Evolutionary conservation across 2,329 filamentous ascomycete species (phyloP).

Genomic region (Fusarium solani-melongenae): DNA sequence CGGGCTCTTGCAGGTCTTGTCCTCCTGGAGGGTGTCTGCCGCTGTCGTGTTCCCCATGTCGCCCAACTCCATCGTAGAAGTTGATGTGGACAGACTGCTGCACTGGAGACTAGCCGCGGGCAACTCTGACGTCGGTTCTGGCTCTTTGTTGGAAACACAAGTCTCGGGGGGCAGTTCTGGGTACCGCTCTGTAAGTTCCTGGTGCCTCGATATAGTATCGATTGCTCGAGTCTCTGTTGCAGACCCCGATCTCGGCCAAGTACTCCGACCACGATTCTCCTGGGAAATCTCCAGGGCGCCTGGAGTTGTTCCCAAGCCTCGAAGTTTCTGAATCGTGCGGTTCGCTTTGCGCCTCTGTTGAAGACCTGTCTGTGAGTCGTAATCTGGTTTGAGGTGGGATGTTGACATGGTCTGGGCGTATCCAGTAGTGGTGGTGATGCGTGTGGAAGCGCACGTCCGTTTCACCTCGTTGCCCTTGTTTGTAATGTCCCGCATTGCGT

Average conservation of each 20-base stretch:
- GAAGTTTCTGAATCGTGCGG: conserved; percentile 38
- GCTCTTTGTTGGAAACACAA: conserved; percentile 6
- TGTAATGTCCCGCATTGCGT: conserved; percentile 34
- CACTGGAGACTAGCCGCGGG: conserved; percentile 2
- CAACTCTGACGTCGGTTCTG: not conserved
- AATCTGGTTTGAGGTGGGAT: conserved; percentile 17
- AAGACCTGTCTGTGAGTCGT: not conserved
- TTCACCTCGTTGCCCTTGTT: conserved; percentile 34
- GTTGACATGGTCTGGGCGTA: conserved; percentile 48
- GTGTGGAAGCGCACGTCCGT: conserved; percentile 62
- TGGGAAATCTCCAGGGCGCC: conserved; percentile 32
- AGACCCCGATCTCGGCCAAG: conserved; percentile 39
- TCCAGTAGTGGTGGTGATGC: conserved; percentile 73
- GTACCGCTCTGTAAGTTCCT: conserved; percentile 24
- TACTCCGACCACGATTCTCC: conserved; percentile 38
- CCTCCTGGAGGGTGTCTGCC: not conserved
- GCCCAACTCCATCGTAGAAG: conserved; percentile 25
- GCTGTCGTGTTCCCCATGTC: not conserved
- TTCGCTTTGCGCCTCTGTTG: conserved; percentile 21
- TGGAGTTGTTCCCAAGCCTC: conserved; percentile 23
- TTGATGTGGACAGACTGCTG: conserved; percentile 45
- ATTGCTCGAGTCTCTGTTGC: conserved; percentile 35
- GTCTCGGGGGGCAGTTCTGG: conserved; percentile 2
- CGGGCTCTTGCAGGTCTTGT: not conserved
- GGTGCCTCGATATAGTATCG: conserved; percentile 45